These are phyloP conservation scores for Salix suchowensis DNA, from an alignment of 345 rosid species.

Conservation along the genomic window DNA sequence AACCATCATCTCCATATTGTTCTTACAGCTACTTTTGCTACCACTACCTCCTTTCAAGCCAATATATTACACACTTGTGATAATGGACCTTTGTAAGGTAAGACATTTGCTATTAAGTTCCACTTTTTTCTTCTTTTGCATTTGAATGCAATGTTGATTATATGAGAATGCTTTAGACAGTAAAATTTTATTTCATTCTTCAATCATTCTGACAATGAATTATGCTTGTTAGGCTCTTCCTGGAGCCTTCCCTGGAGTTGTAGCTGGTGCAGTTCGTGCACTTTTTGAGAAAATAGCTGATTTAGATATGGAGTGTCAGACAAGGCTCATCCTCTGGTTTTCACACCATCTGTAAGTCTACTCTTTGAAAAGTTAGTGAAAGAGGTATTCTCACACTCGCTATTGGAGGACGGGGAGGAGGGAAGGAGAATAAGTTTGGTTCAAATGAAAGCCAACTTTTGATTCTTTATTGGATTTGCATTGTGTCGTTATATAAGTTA, in stretches of 20 bases:
- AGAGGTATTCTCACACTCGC: background rate
- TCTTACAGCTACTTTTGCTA: conserved; percentile 76
- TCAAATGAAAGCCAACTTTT: no score
- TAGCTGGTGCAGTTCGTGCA: conserved; percentile 96
- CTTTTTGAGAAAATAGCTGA: conserved; percentile 92
- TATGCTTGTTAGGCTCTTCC: conserved; percentile 83
- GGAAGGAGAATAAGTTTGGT: no score
- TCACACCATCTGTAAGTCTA: conserved; percentile 91
- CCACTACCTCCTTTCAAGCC: conserved; percentile 97
- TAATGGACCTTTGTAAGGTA: conserved; percentile 99
- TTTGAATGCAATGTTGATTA: no score
- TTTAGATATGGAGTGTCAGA: conserved; percentile 93
- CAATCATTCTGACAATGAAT: conserved; percentile 23
- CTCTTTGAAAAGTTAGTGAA: background rate
- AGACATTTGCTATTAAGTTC: conserved; percentile 13
- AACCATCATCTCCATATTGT: conserved; percentile 5
- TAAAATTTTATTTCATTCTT: background rate
- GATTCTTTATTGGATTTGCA: no score
- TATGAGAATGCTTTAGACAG: background rate
- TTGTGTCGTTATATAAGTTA: no score
- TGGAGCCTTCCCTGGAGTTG: conserved; percentile 99
- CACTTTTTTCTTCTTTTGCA: background rate
- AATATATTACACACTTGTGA: conserved; percentile 81
- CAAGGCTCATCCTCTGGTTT: conserved; percentile 93
- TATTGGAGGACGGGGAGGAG: no score